Evolutionary conservation across 1,139 yeast genomes (phyloP), one percentile per base, ranked within the genome.

Genomic region (Schwanniomyces etchellsii): DNA sequence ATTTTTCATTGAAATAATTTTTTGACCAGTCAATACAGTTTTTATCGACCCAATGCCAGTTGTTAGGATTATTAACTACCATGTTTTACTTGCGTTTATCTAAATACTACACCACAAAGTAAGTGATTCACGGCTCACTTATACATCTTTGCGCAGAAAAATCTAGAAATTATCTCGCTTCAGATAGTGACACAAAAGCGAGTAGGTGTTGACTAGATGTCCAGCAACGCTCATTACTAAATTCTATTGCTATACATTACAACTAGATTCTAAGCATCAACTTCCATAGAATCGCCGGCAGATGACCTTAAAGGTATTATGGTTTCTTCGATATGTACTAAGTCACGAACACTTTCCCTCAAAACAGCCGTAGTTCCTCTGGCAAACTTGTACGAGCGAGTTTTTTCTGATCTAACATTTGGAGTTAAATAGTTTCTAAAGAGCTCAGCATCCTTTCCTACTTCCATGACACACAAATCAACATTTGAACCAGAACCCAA

Each of bases 401-500:
- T 81, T 70, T 91, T 91, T 47, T 73, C 64, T 35, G 78, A 83
- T 55, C 98, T 77, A 30, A 77, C 80, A 55, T 91, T 91, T 34
- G 98, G 98, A 33, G 91, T 85, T 54, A 82, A 69, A 68, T 84
- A 85, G 60, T 89, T 89, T 64, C 98, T 77, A 57, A 74, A 65
- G 37, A 89, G 71, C 40, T 72, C 75, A 7, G 97, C 95, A 55
- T 84, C 93, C 52, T 85, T 78, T 40, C 93, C 96, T 27, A 74
- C 64, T 60, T 89, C 96, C 94, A 91, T 86, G 20, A 91, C 96
- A 65, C 97, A 91, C 40, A 91, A 69, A 57, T 91, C 98, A 16
- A 91, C 97, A 50, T 91, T 91, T 20, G 97, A 89, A 52, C 98
- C 98, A 2, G 97, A 89, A 28, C 98, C 98, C 57, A 91, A 74